These are phyloP conservation scores for Scleroderma citrinum DNA, from an alignment of 768 basidiomycete species.

Conservation along the genomic window DNA sequence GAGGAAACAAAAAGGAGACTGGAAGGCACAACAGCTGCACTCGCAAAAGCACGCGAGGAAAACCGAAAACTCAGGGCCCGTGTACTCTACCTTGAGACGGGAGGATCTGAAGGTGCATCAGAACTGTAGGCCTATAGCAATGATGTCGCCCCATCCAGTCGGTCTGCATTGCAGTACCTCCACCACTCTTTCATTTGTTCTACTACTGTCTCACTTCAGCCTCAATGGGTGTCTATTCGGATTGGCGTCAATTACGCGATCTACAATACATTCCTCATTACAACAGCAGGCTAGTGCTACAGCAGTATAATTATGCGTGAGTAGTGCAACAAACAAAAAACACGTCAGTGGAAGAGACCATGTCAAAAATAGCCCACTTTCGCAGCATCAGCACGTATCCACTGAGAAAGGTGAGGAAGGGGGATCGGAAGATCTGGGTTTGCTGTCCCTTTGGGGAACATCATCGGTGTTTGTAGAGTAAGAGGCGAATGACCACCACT, in stretches of 20 bases:
- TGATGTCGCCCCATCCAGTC: background rate
- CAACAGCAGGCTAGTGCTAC: slow-evolving; percentile 1
- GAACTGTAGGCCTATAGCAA: slow-evolving; percentile 19
- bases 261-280: background rate
- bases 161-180: background rate
- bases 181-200: background rate
- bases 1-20: slow-evolving; percentile 45
- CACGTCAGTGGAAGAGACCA: background rate
- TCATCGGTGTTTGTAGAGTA: slow-evolving; percentile 10
- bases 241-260: slow-evolving; percentile 4
- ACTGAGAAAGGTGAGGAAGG: slow-evolving; percentile 43
- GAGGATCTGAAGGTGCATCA: slow-evolving; percentile 26
- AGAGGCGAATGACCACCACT: slow-evolving; percentile 10
- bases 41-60: slow-evolving; percentile 45
- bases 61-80: slow-evolving; percentile 46
- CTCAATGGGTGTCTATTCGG: background rate
- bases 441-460: slow-evolving; percentile 37
- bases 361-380: slow-evolving; percentile 10
- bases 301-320: background rate
- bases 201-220: background rate
- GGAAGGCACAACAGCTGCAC: slow-evolving; percentile 35
- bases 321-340: background rate
- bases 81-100: slow-evolving; percentile 29
- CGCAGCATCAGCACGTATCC: slow-evolving; percentile 43
- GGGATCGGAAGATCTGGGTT: slow-evolving; percentile 55